Base-by-base conservation (phyloP, 169 alveolate species). In the Babesia sp. region DNA sequence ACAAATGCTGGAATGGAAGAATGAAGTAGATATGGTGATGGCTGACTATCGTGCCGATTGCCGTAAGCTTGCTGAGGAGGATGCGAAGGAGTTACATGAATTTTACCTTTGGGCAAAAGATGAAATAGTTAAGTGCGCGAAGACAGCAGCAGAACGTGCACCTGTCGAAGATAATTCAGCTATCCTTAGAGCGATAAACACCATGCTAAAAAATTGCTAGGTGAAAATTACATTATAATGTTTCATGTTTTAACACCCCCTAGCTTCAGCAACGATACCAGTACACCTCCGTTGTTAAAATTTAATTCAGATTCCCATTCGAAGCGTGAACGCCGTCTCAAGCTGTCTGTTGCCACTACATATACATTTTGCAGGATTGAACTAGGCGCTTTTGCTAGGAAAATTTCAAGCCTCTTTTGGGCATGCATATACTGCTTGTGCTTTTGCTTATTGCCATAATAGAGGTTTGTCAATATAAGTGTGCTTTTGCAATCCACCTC, bases 241-340 rank as follows among this genome's bases (percentile, higher is more conserved):
- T 16, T 57, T 9, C 28, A 36, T 1, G 26, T 33, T 26, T 71
- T 71, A 16, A 46, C n/a, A 26, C 57, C 34, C 14, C 42, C 7
- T 16, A 66, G 29, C 29, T 36, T 71, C 45, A 81, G 50, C 8
- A 81, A 51, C 20, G 39, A 37, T n/a, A 81, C 89, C 0, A 81
- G 20, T 14, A 81, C 64, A 50, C 89, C 89, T 5, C 68, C 53
- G 72, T 81, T 81, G 75, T 81, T 81, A 70, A 81, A 81, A 22
- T 31, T 28, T 29, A 81, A 41, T n/a, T 57, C 57, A 12, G 84
- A 31, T 42, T 81, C 71, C 87, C 89, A 81, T 1, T 39, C 48
- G 18, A 81, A 55, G 44, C 48, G 37, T 7, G 82, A 67, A 20
- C 34, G n/a, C 48, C 26, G 74, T 55, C 77, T 61, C 39, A 81